Conservation (phyloP, 2,329 filamentous ascomycete genomes). For the Rutstroemia sp. region DNA sequence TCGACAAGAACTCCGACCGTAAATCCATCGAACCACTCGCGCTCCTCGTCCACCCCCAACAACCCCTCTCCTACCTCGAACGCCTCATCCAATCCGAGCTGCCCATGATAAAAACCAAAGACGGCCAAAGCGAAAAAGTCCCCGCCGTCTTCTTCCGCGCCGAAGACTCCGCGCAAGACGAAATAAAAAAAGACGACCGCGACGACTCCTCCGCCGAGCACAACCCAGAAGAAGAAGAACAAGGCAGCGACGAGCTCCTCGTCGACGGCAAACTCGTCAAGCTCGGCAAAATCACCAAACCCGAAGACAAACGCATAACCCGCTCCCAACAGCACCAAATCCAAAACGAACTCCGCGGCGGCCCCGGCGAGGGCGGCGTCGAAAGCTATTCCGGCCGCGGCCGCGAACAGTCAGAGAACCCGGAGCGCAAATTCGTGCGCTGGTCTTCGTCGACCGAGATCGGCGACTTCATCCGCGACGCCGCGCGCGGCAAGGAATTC, state of each 20-base stretch:
- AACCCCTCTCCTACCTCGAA: conserved; percentile 85
- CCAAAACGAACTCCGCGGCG: conserved; percentile 36
- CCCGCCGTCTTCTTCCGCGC: conserved; percentile 75
- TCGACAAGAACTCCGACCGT: conserved; percentile 50
- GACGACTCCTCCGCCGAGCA: conserved; percentile 27
- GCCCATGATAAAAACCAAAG: conserved; percentile 50
- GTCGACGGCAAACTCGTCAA: conserved; percentile 38
- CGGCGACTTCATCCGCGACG: conserved; percentile 89
- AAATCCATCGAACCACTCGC: conserved; percentile 78
- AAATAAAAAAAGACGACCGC: conserved; percentile 33
- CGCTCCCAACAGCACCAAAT: conserved; percentile 33
- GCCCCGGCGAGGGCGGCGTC: conserved; percentile 49
- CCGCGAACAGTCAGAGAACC: conserved; percentile 30
- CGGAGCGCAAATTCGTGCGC: conserved; percentile 59
- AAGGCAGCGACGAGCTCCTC: conserved; percentile 40
- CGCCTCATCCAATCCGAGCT: conserved; percentile 83
- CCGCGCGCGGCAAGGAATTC: conserved; percentile 77
- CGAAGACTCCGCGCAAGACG: conserved; percentile 62
- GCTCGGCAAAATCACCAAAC: conserved; percentile 29
- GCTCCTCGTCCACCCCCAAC: conserved; percentile 79
- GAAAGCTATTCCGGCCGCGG: conserved; percentile 67
- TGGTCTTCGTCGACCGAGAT: conserved; percentile 88
- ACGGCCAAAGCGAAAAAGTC: conserved; percentile 56
- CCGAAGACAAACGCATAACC: conserved; percentile 13
- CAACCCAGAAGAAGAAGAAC: conserved; percentile 21